Base-by-base conservation (phyloP, 192 early-diverging fungal genomes). In the Linnemannia zychae region DNA sequence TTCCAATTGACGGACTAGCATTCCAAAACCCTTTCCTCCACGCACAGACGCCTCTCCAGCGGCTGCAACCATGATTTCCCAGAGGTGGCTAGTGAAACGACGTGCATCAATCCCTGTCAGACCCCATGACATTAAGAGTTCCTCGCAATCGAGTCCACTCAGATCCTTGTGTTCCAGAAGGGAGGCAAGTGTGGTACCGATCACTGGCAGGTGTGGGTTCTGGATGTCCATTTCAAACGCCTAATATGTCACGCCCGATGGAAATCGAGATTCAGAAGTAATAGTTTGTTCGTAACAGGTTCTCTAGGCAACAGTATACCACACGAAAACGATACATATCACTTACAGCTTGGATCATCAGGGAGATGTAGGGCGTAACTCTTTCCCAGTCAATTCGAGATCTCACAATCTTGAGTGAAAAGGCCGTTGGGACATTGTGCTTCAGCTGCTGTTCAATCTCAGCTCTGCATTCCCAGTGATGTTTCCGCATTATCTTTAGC, bases 321-420 rank as follows among this genome's bases (percentile, higher is more conserved):
- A 28, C 52, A 16, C 16, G 15, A 13, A 34, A 36, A 4, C 46
- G 20, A 53, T 13, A 71, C 28, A 63, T 44, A 60, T 40, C 9
- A 7, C 77, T 53, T 85, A 85, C 83, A 24, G 77, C 83, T 50
- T 85, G 83, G 24, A 85, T 67, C 83, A 85, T 85, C 15, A 85
- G 33, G 3, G 83, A 47, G 11, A 85, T 40, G 46, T 85, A 85
- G 0, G 83, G 74, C 22, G 67, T n/a, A 31, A 85, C 3, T 34
- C 67, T 72, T 22, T 46, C 38, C 83, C 83, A 85, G 33, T 85
- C 74, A 24, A 85, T 85, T 12, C 76, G 71, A 33, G 60, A 22
- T 22, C 77, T 44, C n/a, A 46, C 44, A 67, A 85, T 72, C 49
- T 72, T 85, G 34, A 85, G 69, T 0, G 77, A 75, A 52, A 75